These are phyloP conservation scores for Irineochytrium annulatum DNA, from an alignment of 192 early-diverging fungal genomes.

Conservation along the genomic window DNA sequence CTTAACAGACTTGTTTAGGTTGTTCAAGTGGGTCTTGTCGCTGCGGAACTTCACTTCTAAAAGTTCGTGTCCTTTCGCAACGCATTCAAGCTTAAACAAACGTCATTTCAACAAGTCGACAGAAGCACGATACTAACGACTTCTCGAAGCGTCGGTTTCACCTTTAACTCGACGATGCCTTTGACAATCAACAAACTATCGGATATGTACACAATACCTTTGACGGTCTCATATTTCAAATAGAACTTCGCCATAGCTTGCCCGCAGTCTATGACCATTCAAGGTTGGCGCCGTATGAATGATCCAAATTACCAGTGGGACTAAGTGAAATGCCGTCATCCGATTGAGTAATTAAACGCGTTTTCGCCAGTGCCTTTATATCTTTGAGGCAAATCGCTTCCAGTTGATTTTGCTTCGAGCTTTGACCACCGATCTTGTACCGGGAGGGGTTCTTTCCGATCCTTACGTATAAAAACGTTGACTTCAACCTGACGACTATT, in stretches of 20 bases:
- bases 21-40: constrained; percentile 45
- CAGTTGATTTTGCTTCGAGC: constrained; percentile 22
- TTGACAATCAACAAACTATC: no score
- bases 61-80: constrained; percentile 47
- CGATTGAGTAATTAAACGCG: constrained; percentile 15
- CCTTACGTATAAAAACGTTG: constrained; percentile 53
- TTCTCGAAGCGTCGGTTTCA: constrained; percentile 3
- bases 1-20: constrained; percentile 38
- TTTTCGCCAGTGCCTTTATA: constrained; percentile 27
- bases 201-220: constrained; percentile 7
- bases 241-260: constrained; percentile 45
- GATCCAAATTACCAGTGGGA: constrained; percentile 25
- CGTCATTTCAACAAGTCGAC: constrained; percentile 2
- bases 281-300: background rate
- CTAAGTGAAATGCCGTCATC: constrained; percentile 19
- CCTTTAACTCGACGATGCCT: background rate
- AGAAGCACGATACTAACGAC: constrained; percentile 3
- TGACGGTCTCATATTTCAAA: constrained; percentile 37
- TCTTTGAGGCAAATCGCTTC: constrained; percentile 45
- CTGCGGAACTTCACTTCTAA: constrained; percentile 32
- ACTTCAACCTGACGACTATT: constrained; percentile 37
- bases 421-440: constrained; percentile 36
- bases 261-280: constrained; percentile 42
- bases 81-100: constrained; percentile 33
- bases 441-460: constrained; percentile 46